Conservation (phyloP, 306 rosid genomes). For the Crotalaria pallida region DNA sequence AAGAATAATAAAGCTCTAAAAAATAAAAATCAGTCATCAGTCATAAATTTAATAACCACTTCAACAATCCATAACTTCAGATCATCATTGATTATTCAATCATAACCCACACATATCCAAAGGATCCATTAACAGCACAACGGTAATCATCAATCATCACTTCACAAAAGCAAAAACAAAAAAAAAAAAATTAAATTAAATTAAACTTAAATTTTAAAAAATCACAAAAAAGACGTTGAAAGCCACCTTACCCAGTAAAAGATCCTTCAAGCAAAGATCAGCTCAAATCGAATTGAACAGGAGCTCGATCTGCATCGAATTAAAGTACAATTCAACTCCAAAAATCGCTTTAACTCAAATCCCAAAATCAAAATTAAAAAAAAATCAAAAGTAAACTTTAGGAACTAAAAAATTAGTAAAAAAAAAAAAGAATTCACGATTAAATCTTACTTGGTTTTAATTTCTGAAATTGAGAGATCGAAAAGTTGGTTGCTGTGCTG, state of each 20-base stretch:
- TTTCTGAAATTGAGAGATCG: constrained; percentile 2
- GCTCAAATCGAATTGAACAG: constrained; percentile 25
- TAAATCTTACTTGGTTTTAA: not conserved
- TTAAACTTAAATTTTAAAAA: not conserved
- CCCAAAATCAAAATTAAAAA: not conserved
- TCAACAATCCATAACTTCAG: constrained; percentile 2
- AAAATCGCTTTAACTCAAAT: constrained; percentile 6
- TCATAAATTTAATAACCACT: not conserved
- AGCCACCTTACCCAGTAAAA: constrained; percentile 1
- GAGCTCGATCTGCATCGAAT: constrained; percentile 25
- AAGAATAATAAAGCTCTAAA: not conserved
- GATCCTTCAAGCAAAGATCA: constrained; percentile 21
- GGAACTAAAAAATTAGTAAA: not conserved
- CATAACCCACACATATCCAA: constrained; percentile 8
- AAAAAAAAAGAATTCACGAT: not conserved
- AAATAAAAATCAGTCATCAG: too few relatives aligned
- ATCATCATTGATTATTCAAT: not conserved
- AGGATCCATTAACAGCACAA: constrained; percentile 23
- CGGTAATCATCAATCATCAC: not conserved
- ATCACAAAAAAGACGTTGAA: not conserved
- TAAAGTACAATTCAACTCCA: not conserved
- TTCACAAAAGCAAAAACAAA: too few relatives aligned
- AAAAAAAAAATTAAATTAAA: not conserved
- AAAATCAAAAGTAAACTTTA: not conserved
- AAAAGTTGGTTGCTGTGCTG: not conserved